These are phyloP conservation scores for Leucosporidium yakuticum DNA, from an alignment of 768 basidiomycete genomes.

Conservation along the genomic window DNA sequence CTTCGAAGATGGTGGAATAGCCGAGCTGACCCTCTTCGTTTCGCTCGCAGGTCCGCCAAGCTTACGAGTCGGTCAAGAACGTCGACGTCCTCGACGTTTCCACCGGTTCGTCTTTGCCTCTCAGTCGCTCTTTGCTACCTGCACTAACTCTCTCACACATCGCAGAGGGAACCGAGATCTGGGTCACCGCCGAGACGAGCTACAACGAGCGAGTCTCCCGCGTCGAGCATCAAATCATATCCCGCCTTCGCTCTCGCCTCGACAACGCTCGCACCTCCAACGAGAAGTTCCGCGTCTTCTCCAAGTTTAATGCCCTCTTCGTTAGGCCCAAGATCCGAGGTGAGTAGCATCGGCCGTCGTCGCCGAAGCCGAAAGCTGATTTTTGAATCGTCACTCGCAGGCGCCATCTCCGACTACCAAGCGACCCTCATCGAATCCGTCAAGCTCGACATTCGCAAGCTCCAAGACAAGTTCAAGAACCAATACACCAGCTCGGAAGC, in stretches of 20 bases:
- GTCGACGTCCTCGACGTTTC: constrained; percentile 95
- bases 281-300: constrained; percentile 99
- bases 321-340: constrained; percentile 79
- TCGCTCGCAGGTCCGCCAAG: constrained; percentile 61
- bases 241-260: constrained; percentile 78
- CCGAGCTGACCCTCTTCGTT: background rate
- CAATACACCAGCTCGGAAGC: constrained; percentile 85
- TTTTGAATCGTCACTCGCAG: constrained; percentile 63
- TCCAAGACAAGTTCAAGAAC: constrained; percentile 97
- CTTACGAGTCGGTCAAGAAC: constrained; percentile 94
- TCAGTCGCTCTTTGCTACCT: background rate
- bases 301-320: constrained; percentile 94
- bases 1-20: no score
- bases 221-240: constrained; percentile 98
- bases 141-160: background rate
- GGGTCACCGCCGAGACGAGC: constrained; percentile 93
- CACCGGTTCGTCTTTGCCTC: constrained; percentile 54
- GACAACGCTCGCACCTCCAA: constrained; percentile 95
- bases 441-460: constrained; percentile 91
- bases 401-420: constrained; percentile 98
- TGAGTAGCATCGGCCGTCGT: no score
- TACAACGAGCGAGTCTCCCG: constrained; percentile 96
- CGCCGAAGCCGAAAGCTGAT: no score
- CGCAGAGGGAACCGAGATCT: constrained; percentile 91
- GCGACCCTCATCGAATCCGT: constrained; percentile 98